Evolutionary conservation across 2,329 filamentous ascomycete genomes (phyloP).

Genomic region (Microdochium nivale): DNA sequence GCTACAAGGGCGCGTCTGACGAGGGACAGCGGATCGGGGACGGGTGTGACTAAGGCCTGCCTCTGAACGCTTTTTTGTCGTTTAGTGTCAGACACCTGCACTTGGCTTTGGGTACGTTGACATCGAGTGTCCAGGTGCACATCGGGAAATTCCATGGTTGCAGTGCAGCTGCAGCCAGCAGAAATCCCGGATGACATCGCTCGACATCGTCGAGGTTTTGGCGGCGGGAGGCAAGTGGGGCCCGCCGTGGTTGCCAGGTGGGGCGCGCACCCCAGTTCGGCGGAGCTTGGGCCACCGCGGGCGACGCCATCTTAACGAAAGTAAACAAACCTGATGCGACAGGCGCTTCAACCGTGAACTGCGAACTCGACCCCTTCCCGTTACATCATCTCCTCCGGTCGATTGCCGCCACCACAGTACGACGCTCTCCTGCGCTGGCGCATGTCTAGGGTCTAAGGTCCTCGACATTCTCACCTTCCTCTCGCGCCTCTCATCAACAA

Average conservation of each 20-base stretch:
- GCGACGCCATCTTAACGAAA: background rate
- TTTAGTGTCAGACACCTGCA: too few relatives aligned
- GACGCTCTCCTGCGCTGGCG: conserved; percentile 1
- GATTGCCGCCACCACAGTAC: background rate
- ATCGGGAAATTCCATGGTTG: too few relatives aligned
- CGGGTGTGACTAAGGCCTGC: background rate
- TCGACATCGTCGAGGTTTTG: background rate
- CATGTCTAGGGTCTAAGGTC: background rate
- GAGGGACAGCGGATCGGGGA: background rate
- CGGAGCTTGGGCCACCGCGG: too few relatives aligned
- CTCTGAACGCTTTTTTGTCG: too few relatives aligned
- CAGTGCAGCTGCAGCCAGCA: too few relatives aligned
- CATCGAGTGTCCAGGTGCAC: too few relatives aligned
- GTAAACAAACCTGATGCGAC: background rate
- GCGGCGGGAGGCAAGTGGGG: too few relatives aligned
- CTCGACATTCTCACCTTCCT: background rate
- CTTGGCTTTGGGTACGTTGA: too few relatives aligned
- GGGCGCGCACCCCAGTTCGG: too few relatives aligned
- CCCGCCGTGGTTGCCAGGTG: too few relatives aligned
- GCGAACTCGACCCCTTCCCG: background rate
- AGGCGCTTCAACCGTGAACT: background rate
- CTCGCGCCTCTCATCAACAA: background rate
- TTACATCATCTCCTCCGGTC: background rate
- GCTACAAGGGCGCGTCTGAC: background rate
- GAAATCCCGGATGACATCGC: background rate